Base-by-base conservation (phyloP, 2,329 filamentous ascomycete species). In the Periconia sp. region DNA sequence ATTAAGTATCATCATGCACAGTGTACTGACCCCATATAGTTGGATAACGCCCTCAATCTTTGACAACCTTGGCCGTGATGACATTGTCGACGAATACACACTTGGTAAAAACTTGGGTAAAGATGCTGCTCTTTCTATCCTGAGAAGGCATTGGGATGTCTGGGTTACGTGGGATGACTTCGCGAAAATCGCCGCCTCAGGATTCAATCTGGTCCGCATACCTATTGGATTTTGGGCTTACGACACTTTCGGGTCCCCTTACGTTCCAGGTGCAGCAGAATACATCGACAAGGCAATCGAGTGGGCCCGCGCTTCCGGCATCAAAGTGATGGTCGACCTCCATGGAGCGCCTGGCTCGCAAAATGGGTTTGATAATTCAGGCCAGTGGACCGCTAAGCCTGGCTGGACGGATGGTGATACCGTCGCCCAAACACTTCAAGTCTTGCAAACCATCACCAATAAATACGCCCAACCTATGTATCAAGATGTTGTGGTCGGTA, bases 311-410 rank as follows among this genome's bases (percentile, higher is more conserved):
- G 68, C 69, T 24, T 68, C 76, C 0, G 76, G 77, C 1, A 58
- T 83, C 25, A 80, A 82, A 60, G 72, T 84, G n/a, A 70, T 82
- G 56, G 77, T 84, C 33, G 81, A 84, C 53, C 70, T 83, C 5
- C 81, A 84, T 57, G 80, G 78, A 23, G 77, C 76, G 3, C 80
- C 78, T 11, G 77, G 77, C 21, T 78, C 74, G 1, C 81, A 84
- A 50, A 84, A 84, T 49, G 82, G 82, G 8, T 84, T 80, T 57
- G 82, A 85, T 62, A 84, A 85, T 63, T 82, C 77, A 28, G 83
- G 83, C 2, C 76, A 79, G 43, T 70, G 69, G 52, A 71, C 70
- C 36, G 53, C 49, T 36, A 73, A 43, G 12, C 74, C 72, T 48
- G 61, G 63, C 4, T 81, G 76, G 73, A 73, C 74, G 46, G 61